Percentiles rank a stretch among this genome's conserved stretches.
These are phyloP conservation scores for Wickerhamomyces sp. DNA, from an alignment of 1,139 yeast species.

Conservation along the genomic window DNA sequence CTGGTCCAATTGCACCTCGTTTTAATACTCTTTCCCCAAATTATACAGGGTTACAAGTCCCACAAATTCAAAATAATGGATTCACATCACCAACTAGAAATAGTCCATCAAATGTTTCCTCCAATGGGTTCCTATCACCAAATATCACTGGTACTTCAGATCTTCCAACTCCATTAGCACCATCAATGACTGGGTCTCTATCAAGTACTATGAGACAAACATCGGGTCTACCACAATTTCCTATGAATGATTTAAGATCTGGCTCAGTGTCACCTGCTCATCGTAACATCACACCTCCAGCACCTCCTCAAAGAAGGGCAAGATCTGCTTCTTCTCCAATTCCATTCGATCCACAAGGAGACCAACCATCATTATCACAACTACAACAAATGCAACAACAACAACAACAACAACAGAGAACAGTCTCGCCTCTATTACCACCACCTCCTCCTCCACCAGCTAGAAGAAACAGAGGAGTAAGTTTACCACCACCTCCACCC, in stretches of 20 bases:
- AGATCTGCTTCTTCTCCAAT: constrained; percentile 43
- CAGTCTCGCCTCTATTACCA: constrained; percentile 10
- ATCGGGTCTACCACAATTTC: constrained; percentile 7
- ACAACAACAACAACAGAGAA: constrained; percentile 13
- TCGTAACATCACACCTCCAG: constrained; percentile 27
- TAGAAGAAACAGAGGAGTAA: constrained; percentile 12
- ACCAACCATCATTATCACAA: background rate
- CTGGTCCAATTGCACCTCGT: constrained; percentile 17
- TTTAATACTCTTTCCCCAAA: constrained; percentile 10
- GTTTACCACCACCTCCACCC: constrained; percentile 23
- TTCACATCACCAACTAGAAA: constrained; percentile 4
- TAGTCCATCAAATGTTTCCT: constrained; percentile 1
- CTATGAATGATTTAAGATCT: background rate
- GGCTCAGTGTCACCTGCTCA: constrained; percentile 12
- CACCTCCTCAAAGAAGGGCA: constrained; percentile 40
- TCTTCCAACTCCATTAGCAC: constrained; percentile 33
- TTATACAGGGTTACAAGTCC: constrained; percentile 12
- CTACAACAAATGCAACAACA: constrained; percentile 3
- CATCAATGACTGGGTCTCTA: constrained; percentile 54
- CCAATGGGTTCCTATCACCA: constrained; percentile 11
- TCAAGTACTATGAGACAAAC: constrained; percentile 12
- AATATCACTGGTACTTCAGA: constrained; percentile 7
- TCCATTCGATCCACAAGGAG: constrained; percentile 25
- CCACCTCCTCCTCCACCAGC: constrained; percentile 20
- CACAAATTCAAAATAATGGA: background rate